phyloP scores from a whole-genome alignment of 2,329 filamentous ascomycete genomes.

The Aspergillus phoenicis region DNA sequence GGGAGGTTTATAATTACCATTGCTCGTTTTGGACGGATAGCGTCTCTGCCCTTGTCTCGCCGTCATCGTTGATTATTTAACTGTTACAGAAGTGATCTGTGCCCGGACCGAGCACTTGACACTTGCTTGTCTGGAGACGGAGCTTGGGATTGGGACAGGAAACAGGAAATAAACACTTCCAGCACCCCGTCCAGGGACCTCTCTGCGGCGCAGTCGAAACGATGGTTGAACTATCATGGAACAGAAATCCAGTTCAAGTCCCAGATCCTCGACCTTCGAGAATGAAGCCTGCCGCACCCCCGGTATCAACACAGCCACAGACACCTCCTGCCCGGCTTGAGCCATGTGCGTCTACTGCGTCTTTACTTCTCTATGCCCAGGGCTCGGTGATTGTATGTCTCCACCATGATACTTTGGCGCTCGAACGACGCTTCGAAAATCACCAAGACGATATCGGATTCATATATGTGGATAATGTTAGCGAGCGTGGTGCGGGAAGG shows the following conservation, averaged over 20 bases:
- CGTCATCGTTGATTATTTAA: background rate
- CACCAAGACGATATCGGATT: conserved; percentile 83
- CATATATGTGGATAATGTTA: conserved; percentile 87
- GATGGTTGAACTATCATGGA: conserved; percentile 64
- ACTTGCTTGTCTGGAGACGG: background rate
- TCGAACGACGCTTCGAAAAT: conserved; percentile 81
- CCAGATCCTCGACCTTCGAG: conserved; percentile 61
- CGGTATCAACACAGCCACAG: conserved; percentile 28
- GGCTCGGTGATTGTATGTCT: conserved; percentile 80
- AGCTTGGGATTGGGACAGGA: background rate
- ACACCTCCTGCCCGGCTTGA: conserved; percentile 63
- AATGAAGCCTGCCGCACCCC: conserved; percentile 50
- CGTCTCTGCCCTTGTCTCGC: background rate
- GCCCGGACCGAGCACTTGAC: background rate
- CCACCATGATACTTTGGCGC: conserved; percentile 87
- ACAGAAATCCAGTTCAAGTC: conserved; percentile 56
- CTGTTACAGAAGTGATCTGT: background rate
- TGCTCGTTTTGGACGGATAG: background rate
- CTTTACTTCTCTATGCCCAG: conserved; percentile 86
- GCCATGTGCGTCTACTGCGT: conserved; percentile 86
- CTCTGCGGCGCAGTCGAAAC: conserved; percentile 4
- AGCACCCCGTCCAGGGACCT: background rate
- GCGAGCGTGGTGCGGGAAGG: conserved; percentile 79
- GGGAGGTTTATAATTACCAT: background rate
- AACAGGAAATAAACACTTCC: background rate